Evolutionary conservation across 2,329 filamentous ascomycete species (phyloP).

Genomic region (Penicillium sp.): DNA sequence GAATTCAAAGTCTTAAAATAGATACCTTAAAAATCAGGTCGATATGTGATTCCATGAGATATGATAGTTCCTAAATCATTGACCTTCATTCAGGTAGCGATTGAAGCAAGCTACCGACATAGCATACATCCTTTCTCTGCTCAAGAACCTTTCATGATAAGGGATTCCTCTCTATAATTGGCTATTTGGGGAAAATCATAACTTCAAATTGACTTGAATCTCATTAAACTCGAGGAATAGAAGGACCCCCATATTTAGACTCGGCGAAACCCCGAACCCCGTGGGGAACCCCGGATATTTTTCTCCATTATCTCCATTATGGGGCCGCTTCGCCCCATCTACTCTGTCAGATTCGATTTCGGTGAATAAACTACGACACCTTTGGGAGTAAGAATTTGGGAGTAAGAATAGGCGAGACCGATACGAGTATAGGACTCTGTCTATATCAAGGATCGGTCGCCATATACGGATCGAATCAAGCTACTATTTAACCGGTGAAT

Average conservation of each 20-base stretch:
- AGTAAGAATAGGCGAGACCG: not conserved
- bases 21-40: no score
- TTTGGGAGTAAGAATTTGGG: not conserved
- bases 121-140: not conserved
- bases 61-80: no score
- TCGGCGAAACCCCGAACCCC: slow-evolving; percentile 7
- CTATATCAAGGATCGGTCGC: not conserved
- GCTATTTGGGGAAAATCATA: no score
- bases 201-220: not conserved
- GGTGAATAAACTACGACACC: not conserved
- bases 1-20: no score
- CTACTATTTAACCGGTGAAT: not conserved
- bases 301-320: slow-evolving; percentile 8
- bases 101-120: not conserved
- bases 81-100: not conserved
- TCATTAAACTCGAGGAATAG: no score
- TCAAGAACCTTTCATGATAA: not conserved
- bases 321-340: slow-evolving; percentile 8
- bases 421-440: not conserved
- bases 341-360: not conserved
- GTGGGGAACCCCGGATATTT: slow-evolving; percentile 4
- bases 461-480: not conserved
- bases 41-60: no score
- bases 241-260: not conserved
- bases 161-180: not conserved